Percentiles rank a stretch among this genome's conserved stretches.
Evolutionary conservation across 345 rosid genomes (phyloP).

Genomic region (Odontarrhena argentea): DNA sequence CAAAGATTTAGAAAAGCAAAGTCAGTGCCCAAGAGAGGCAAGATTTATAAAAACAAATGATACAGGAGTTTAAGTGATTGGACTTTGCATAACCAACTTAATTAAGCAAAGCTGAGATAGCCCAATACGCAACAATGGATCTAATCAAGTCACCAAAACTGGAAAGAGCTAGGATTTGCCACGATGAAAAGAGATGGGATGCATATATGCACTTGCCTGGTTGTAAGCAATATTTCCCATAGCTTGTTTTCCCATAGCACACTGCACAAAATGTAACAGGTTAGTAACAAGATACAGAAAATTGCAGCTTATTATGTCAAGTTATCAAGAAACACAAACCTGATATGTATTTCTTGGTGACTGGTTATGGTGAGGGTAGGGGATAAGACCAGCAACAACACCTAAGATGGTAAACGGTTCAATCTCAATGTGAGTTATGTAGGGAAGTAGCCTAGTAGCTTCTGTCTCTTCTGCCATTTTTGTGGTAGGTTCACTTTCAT

Average conservation of each 20-base stretch:
- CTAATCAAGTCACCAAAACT: conserved; percentile 16
- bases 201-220: conserved; percentile 59
- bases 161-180: conserved; percentile 6
- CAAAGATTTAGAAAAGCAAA: conserved; percentile 7
- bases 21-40: conserved; percentile 12
- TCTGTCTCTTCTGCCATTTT: conserved; percentile 13
- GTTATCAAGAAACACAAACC: conserved; percentile 49
- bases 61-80: conserved; percentile 1
- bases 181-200: conserved; percentile 6
- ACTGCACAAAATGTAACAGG: conserved; percentile 47
- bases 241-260: conserved; percentile 99
- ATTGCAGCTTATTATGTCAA: conserved; percentile 27
- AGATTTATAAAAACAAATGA: neutral
- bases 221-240: conserved; percentile 98
- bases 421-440: conserved; percentile 91
- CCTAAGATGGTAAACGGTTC: conserved; percentile 98
- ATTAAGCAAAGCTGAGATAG: conserved; percentile 20
- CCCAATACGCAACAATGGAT: conserved; percentile 6
- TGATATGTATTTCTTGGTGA: conserved; percentile 97
- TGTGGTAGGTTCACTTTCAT: conserved; percentile 68
- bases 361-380: conserved; percentile 97
- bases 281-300: conserved; percentile 14
- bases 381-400: conserved; percentile 92
- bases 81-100: conserved; percentile 18
- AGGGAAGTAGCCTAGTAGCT: conserved; percentile 32